These are phyloP conservation scores for Dunaliella sp. DNA, from an alignment of 139 green algal genomes.

Conservation along the genomic window DNA sequence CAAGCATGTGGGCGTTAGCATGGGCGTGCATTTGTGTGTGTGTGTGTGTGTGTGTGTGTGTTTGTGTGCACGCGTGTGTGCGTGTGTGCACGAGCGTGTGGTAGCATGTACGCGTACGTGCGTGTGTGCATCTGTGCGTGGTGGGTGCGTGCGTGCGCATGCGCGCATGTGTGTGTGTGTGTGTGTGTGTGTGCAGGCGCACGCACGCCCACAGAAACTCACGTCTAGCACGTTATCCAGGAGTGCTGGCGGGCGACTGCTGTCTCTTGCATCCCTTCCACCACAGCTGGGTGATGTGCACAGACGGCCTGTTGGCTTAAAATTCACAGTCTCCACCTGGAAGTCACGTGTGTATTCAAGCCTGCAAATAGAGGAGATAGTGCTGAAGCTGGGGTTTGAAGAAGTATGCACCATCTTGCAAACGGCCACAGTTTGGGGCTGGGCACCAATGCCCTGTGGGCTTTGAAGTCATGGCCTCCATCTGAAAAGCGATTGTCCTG, in stretches of 20 bases:
- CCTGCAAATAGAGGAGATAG: constrained; percentile 2
- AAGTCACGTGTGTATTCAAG: constrained; percentile 87
- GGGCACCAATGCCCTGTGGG: neutral
- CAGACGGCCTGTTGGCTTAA: constrained; percentile 75
- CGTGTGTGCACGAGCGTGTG: neutral
- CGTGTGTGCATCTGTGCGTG: neutral
- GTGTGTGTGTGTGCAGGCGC: neutral
- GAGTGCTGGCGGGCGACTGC: constrained; percentile 28
- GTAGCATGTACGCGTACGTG: neutral
- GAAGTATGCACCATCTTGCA: neutral
- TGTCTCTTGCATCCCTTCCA: constrained; percentile 9
- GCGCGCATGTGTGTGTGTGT: neutral
- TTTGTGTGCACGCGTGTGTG: neutral
- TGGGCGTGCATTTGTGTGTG: neutral
- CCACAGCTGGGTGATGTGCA: constrained; percentile 65
- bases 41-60: neutral
- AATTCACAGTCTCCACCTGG: constrained; percentile 84
- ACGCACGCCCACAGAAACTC: neutral
- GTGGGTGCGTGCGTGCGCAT: neutral
- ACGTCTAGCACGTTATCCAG: constrained; percentile 78
- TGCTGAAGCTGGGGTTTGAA: neutral
- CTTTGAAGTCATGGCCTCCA: neutral
- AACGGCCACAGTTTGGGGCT: neutral
- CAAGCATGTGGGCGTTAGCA: neutral
- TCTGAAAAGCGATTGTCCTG: too few relatives aligned